Conservation (phyloP, 2,329 filamentous ascomycete species). For the Calonectria ilicicola region DNA sequence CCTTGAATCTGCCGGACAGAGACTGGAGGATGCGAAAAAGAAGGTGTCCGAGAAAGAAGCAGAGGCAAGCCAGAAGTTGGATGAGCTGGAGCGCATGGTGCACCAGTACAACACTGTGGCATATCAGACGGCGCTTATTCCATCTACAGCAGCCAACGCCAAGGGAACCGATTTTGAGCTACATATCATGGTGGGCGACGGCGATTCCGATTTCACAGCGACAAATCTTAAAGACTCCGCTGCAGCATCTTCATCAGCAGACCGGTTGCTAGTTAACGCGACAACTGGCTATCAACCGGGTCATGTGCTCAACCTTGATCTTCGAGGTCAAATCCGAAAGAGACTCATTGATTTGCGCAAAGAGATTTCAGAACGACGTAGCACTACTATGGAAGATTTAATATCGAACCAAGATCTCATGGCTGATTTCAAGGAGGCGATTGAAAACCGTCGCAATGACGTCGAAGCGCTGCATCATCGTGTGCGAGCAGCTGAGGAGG, state of each 20-base stretch:
- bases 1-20: constrained; percentile 79
- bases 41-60: constrained; percentile 86
- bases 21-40: constrained; percentile 87
- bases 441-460: constrained; percentile 94
- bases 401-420: constrained; percentile 95
- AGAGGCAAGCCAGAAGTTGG: constrained; percentile 87
- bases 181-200: constrained; percentile 82
- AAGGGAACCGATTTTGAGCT: constrained; percentile 89
- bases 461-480: constrained; percentile 92
- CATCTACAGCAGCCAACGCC: constrained; percentile 84
- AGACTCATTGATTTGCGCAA: constrained; percentile 84
- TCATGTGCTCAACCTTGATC: constrained; percentile 88
- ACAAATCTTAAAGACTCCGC: constrained; percentile 64
- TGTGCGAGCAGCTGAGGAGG: constrained; percentile 88
- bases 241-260: constrained; percentile 60
- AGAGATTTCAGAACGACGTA: constrained; percentile 91
- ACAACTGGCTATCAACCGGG: constrained; percentile 90
- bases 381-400: constrained; percentile 85
- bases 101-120: constrained; percentile 94
- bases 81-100: constrained; percentile 91
- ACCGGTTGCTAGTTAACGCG: constrained; percentile 84
- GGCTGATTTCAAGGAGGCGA: constrained; percentile 94
- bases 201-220: constrained; percentile 80
- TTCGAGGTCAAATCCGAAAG: constrained; percentile 84
- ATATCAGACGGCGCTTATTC: constrained; percentile 94